Base-by-base conservation (phyloP, 2,329 filamentous ascomycete genomes). In the Fusarium sp. region DNA sequence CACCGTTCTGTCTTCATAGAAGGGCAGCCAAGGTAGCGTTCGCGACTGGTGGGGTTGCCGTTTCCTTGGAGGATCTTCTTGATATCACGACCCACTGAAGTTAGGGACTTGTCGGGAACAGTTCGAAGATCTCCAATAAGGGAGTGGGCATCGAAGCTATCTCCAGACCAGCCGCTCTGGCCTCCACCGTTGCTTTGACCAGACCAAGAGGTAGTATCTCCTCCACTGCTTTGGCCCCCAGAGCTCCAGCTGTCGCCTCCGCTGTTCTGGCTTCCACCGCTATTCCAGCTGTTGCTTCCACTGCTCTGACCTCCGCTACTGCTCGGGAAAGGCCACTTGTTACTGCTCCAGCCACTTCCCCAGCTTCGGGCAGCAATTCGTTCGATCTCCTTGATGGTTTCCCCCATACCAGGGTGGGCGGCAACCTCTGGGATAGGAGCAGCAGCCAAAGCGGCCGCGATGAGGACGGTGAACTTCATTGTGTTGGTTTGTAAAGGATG, bases 91-190 rank as follows among this genome's bases (percentile, higher is more conserved):
- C 80, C 82, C 1, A 77, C 76, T 4, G 69, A 56, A 4, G 78
- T 78, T 18, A 81, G 77, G n/a, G 78, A 65, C 12, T 61, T 68
- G 52, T 74, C 72, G 0, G 59, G 57, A 4, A 81, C 69, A 1
- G 57, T 73, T 20, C 69, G 62, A 11, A 84, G 78, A 58, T 84
- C 82, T 15, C 81, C 82, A 12, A 84, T 71, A 31, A 80, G 69
- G 41, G 75, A 74, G 41, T 69, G 49, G 12, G 72, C 46, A 36
- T 72, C 53, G 42, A 71, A 72, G 45, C 6, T 54, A 40, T 67
- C 62, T 23, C 50, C 41, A 34, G 65, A 46, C 65, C 65, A 69
- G 31, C 65, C 44, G 8, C 18, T 20, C 18, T 55, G 51, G 20
- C 40, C 10, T 54, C 28, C 50, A 13, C 50, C 28, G 18, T 34